A percentile compares a stretch with the other conserved stretches of the same genome.
These are phyloP conservation scores for Gossypium stocksii DNA, from an alignment of 345 rosid genomes.

Conservation along the genomic window DNA sequence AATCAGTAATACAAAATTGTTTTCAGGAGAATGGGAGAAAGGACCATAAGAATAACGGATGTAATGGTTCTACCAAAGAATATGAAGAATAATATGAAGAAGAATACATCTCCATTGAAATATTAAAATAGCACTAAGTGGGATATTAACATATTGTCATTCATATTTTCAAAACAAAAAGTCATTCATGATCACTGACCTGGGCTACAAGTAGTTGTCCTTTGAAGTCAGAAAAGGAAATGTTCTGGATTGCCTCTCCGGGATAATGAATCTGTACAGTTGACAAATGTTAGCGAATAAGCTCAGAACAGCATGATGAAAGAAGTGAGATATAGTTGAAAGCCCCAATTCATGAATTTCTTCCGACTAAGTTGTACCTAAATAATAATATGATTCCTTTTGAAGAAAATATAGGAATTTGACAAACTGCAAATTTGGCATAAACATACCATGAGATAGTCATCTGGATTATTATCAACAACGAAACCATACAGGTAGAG, in stretches of 20 bases:
- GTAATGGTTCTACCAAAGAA: neutral
- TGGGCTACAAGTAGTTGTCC: slow-evolving; percentile 81
- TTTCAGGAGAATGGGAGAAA: neutral
- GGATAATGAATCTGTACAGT: slow-evolving; percentile 78
- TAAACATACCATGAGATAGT: slow-evolving; percentile 75
- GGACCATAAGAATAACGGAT: neutral
- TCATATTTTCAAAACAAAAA: too few relatives aligned
- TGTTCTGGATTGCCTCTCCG: slow-evolving; percentile 62
- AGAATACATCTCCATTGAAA: neutral
- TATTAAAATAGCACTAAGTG: neutral
- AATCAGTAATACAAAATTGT: slow-evolving; percentile 8
- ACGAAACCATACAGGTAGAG: slow-evolving; percentile 92
- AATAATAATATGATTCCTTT: neutral
- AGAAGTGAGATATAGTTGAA: neutral
- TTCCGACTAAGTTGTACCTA: neutral
- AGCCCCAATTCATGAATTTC: neutral
- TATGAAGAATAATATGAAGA: neutral
- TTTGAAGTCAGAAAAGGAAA: slow-evolving; percentile 68
- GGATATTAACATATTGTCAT: neutral
- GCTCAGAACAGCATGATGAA: neutral
- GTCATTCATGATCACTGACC: slow-evolving; percentile 35
- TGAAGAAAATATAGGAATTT: neutral
- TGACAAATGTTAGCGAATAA: neutral
- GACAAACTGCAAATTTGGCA: neutral
- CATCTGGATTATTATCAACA: slow-evolving; percentile 79